Evolutionary conservation across 1,284 basidiomycete species (phyloP), one percentile per base, ranked within the genome.

Genomic region (Cystobasidium slooffiae): DNA sequence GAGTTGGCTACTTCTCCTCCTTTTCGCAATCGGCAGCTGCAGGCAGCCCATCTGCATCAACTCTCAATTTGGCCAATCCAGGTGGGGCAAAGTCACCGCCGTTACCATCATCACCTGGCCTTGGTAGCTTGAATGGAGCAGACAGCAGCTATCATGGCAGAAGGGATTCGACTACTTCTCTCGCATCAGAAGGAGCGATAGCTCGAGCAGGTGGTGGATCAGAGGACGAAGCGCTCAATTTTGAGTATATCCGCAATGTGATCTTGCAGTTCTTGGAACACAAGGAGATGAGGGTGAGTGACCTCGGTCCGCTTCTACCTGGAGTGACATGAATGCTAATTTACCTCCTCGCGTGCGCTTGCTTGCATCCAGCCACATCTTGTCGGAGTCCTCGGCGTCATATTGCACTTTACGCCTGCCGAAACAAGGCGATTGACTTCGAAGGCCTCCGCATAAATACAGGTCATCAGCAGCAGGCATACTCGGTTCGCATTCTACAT

Each of bases 201-300:
- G 64, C 64, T 53, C 64, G 64, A 24, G 64, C 64, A 9, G 49
- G 49, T 22, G 64, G 31, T n/a, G 37, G 24, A 61, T 86, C 87
- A n/a, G 91, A 93, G 37, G 85, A 86, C 56, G 93, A 95, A 79
- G 93, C 95, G 76, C 87, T 97, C 74, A 97, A 95, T 80, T 85
- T 95, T n/a, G 94, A 97, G 83, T 97, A 97, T 83, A 84, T 97
- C 47, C 86, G 94, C 75, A 97, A 97, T 82, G 91, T 97, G 44
- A 92, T 97, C 67, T 81, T 97, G 55, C 94, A 97, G 81, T 97
- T 97, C 84, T 83, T 94, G 65, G 92, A 94, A 81, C 89, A 93
- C 83, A 91, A 91, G 80, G 91, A 93, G 81, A 93, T 93, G 92
- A 85, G 91, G 81, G 90, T 90, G 77, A 81, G 88, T 83, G 6